These are phyloP conservation scores for Fraxinus americana DNA, from an alignment of 257 asterid genomes.

Conservation along the genomic window DNA sequence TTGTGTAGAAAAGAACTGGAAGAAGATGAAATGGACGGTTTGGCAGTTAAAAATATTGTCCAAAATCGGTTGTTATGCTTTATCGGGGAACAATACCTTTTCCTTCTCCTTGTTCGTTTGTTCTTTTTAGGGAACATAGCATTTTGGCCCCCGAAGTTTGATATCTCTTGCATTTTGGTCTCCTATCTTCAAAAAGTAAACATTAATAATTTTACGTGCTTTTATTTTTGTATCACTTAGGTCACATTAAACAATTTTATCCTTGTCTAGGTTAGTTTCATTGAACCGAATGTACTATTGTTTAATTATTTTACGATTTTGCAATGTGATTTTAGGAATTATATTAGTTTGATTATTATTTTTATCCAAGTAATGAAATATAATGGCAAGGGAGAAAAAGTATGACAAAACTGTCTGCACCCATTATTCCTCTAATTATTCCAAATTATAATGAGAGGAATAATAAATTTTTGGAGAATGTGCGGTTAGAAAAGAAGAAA, in stretches of 20 bases:
- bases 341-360: not conserved
- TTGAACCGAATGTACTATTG: too few species aligned
- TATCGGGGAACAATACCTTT: constrained; percentile 40
- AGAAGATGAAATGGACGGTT: constrained; percentile 25
- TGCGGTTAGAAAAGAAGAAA: too few species aligned
- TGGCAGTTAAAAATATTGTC: constrained; percentile 35
- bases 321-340: not conserved
- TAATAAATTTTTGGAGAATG: too few species aligned
- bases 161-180: not conserved
- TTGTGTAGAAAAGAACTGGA: not conserved
- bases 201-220: too few species aligned
- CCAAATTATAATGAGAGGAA: too few species aligned
- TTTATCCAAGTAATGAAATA: not conserved
- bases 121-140: not conserved
- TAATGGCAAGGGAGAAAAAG: constrained; percentile 1
- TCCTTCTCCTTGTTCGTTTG: constrained; percentile 18
- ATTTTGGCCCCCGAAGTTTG: not conserved
- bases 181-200: not conserved
- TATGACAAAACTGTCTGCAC: not conserved
- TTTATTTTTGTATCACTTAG: too few species aligned
- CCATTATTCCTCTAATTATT: too few species aligned
- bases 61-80: constrained; percentile 27
- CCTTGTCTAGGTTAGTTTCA: too few species aligned
- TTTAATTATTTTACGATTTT: too few species aligned
- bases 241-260: too few species aligned